phyloP scores from a whole-genome alignment of 2,329 filamentous ascomycete genomes.

The Hirsutella rhossiliensis region DNA sequence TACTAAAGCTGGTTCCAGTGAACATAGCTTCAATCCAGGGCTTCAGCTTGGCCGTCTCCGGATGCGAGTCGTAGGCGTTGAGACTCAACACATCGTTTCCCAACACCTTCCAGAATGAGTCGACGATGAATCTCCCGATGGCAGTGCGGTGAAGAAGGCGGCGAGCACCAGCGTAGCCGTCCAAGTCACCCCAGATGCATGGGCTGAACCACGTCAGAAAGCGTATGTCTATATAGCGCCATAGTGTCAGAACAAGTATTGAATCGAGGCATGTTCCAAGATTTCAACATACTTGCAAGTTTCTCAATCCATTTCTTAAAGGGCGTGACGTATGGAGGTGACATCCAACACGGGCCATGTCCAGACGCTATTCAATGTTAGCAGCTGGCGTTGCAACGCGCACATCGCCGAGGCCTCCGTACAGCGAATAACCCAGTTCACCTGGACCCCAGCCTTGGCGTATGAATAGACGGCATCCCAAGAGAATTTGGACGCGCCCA shows the following conservation, averaged over 20 bases:
- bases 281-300: conserved; percentile 36
- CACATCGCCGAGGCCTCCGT: conserved; percentile 2
- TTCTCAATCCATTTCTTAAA: conserved; percentile 58
- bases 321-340: conserved; percentile 51
- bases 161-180: conserved; percentile 43
- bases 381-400: background rate
- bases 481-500: conserved; percentile 53
- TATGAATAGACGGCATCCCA: conserved; percentile 55
- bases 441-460: conserved; percentile 39
- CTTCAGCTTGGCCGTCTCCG: conserved; percentile 39
- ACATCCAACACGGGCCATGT: conserved; percentile 47
- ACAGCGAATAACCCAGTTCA: conserved; percentile 49
- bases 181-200: conserved; percentile 56
- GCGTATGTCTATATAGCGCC: conserved; percentile 38
- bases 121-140: conserved; percentile 42
- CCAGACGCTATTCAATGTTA: conserved; percentile 24
- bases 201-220: conserved; percentile 64
- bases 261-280: background rate
- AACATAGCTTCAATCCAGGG: conserved; percentile 40
- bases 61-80: conserved; percentile 41
- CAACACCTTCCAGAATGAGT: conserved; percentile 45
- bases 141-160: conserved; percentile 44
- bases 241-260: background rate
- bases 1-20: conserved; percentile 41
- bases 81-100: conserved; percentile 40